Evolutionary conservation across 306 rosid genomes (phyloP).

Genomic region (Cucurbita pepo): DNA sequence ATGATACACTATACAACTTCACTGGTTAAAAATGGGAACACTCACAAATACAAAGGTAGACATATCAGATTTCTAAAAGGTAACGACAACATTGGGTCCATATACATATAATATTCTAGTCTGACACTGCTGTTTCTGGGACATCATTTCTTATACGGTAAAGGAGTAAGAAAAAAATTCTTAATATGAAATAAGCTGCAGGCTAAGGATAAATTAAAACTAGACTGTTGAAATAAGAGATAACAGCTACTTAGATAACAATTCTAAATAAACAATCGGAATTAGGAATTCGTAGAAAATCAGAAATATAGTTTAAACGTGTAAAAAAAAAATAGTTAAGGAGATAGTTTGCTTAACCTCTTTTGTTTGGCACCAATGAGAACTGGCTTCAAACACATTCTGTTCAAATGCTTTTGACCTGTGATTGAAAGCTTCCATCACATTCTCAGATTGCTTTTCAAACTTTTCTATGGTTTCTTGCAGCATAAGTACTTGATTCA

Average conservation of each 20-base stretch:
- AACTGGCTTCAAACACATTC: slow-evolving; percentile 38
- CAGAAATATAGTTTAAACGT: not conserved
- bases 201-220: not conserved
- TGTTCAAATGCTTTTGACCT: slow-evolving; percentile 31
- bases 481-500: slow-evolving; percentile 34
- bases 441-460: slow-evolving; percentile 39
- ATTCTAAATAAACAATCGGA: not conserved
- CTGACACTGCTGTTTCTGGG: not conserved
- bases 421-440: slow-evolving; percentile 38
- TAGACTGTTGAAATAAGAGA: not conserved
- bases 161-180: not conserved
- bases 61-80: not conserved
- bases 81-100: not conserved
- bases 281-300: not conserved
- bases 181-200: not conserved
- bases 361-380: slow-evolving; percentile 36
- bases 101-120: not conserved
- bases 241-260: not conserved
- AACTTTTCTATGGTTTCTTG: slow-evolving; percentile 36
- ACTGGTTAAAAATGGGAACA: not conserved
- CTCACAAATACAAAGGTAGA: not conserved
- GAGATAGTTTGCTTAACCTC: slow-evolving; percentile 28
- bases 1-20: not conserved
- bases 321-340: not conserved
- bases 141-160: not conserved